These are phyloP conservation scores for Apophysomyces elegans DNA, from an alignment of 371 early-diverging fungal species.

Conservation along the genomic window DNA sequence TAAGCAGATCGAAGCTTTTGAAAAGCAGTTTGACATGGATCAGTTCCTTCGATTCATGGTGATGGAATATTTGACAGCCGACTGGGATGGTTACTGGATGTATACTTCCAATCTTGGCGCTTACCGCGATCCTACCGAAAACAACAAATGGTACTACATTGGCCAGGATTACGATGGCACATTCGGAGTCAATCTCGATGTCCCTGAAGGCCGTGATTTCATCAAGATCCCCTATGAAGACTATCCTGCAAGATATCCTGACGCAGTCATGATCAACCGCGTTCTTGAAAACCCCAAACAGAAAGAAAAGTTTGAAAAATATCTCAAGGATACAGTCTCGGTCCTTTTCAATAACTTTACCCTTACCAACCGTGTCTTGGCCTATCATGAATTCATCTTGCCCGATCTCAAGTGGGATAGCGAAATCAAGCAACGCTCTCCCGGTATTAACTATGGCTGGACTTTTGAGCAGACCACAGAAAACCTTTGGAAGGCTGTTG, in stretches of 20 bases:
- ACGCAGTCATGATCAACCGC: constrained; percentile 55
- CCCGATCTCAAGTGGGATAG: constrained; percentile 62
- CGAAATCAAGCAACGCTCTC: constrained; percentile 52
- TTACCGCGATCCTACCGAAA: constrained; percentile 40
- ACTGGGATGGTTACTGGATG: constrained; percentile 58
- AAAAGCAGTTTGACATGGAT: constrained; percentile 37
- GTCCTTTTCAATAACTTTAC: constrained; percentile 59
- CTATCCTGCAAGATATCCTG: constrained; percentile 43
- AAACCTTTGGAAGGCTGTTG: constrained; percentile 46
- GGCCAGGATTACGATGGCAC: constrained; percentile 64
- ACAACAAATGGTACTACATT: constrained; percentile 52
- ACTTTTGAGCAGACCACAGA: constrained; percentile 42
- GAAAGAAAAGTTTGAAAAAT: constrained; percentile 47
- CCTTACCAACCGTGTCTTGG: constrained; percentile 51
- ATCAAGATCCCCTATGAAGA: constrained; percentile 47
- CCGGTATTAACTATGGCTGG: constrained; percentile 62
- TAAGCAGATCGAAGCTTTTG: constrained; percentile 30
- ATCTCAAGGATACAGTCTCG: constrained; percentile 54
- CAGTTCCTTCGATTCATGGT: constrained; percentile 51
- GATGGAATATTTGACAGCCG: constrained; percentile 47
- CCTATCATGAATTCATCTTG: constrained; percentile 53
- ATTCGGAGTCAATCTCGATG: constrained; percentile 57
- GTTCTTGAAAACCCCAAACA: constrained; percentile 50
- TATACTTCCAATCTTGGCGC: constrained; percentile 48
- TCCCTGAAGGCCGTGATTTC: constrained; percentile 29